Evolutionary conservation across 2,329 filamentous ascomycete genomes (phyloP).

Genomic region (Paradendryphiella salina): DNA sequence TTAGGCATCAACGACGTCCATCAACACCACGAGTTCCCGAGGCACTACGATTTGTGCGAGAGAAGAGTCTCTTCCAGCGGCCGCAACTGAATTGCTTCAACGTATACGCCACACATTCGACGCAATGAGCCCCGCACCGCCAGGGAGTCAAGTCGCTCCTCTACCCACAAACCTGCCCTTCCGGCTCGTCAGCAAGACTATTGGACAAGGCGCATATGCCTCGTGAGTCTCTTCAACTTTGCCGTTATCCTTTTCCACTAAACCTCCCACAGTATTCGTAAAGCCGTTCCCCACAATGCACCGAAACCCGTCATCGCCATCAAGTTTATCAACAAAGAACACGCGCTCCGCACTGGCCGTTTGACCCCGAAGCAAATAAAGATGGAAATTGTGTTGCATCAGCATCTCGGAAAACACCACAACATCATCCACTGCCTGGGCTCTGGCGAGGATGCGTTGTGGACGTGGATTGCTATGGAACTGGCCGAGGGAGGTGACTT

Average conservation of each 20-base stretch:
- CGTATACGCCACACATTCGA: background rate
- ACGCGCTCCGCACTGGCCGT: slow-evolving; percentile 85
- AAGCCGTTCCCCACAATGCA: slow-evolving; percentile 75
- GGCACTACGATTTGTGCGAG: background rate
- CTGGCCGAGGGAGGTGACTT: slow-evolving; percentile 92
- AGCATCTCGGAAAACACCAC: slow-evolving; percentile 81
- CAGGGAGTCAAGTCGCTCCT: slow-evolving; percentile 79
- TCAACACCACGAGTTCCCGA: background rate
- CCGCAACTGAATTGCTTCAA: background rate
- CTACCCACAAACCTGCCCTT: slow-evolving; percentile 86
- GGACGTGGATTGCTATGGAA: slow-evolving; percentile 99
- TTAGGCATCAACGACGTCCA: background rate
- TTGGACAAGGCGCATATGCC: slow-evolving; percentile 94
- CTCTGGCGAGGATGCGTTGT: slow-evolving; percentile 79
- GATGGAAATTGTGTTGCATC: slow-evolving; percentile 90
- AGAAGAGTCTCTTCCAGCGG: background rate
- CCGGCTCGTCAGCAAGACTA: slow-evolving; percentile 92
- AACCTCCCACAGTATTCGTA: slow-evolving; percentile 66
- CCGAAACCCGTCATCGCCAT: slow-evolving; percentile 85
- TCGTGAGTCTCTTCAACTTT: slow-evolving; percentile 58
- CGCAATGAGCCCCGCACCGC: slow-evolving; percentile 32
- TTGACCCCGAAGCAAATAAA: slow-evolving; percentile 86
- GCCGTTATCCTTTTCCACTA: background rate
- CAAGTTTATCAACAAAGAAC: slow-evolving; percentile 98
- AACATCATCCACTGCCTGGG: slow-evolving; percentile 95